Conservation (phyloP, 2,329 filamentous ascomycete genomes). For the Neonectria faginata region DNA sequence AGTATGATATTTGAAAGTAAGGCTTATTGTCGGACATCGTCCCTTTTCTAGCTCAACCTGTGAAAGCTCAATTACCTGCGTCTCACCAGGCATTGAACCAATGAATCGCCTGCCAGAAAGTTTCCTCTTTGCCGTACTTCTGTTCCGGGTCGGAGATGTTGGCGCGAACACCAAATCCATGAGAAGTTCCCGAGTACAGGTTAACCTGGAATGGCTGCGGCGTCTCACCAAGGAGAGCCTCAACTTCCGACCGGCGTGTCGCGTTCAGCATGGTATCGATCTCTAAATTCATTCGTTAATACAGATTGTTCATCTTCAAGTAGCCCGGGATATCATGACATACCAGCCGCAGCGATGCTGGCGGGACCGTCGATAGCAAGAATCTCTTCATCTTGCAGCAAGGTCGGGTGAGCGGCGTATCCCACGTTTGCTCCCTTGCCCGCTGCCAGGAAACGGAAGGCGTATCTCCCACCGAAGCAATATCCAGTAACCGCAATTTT, state of each 20-base stretch:
- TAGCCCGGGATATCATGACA: not conserved
- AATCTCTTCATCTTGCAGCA: slow-evolving; percentile 67
- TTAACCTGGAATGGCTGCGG: slow-evolving; percentile 69
- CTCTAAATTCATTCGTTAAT: slow-evolving; percentile 16
- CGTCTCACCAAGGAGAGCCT: slow-evolving; percentile 22
- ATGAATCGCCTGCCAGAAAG: not conserved
- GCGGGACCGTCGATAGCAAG: slow-evolving; percentile 34
- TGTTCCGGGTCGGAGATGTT: slow-evolving; percentile 1
- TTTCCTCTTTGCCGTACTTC: slow-evolving; percentile 3
- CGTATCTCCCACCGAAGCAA: slow-evolving; percentile 70
- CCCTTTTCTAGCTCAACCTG: too few species aligned
- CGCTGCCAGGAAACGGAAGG: slow-evolving; percentile 63
- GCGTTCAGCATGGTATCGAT: slow-evolving; percentile 25
- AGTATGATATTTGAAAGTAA: slow-evolving; percentile 25
- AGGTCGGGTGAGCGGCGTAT: slow-evolving; percentile 71
- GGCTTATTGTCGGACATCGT: not conserved
- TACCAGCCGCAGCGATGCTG: slow-evolving; percentile 32
- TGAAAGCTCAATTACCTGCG: too few species aligned
- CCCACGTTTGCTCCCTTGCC: slow-evolving; percentile 65
- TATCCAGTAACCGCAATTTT: slow-evolving; percentile 67
- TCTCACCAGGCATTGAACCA: not conserved
- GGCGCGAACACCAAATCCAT: slow-evolving; percentile 76
- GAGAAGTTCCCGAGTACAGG: slow-evolving; percentile 73
- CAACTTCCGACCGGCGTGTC: slow-evolving; percentile 26
- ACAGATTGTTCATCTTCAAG: not conserved